These are phyloP conservation scores for Aegilops longissima DNA, from an alignment of 176 grass and related monocot genomes.

Conservation along the genomic window DNA sequence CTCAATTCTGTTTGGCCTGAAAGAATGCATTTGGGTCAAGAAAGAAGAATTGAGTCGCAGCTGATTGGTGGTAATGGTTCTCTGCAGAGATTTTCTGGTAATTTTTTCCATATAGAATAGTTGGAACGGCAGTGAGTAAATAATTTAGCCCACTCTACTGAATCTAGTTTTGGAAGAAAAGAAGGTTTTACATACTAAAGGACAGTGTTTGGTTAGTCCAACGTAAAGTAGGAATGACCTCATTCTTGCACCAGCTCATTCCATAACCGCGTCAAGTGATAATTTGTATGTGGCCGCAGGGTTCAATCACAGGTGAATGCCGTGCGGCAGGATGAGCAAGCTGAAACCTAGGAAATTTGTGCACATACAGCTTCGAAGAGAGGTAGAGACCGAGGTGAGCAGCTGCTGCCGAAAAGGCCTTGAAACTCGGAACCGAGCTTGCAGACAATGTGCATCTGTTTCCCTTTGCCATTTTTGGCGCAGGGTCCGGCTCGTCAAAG, in stretches of 20 bases:
- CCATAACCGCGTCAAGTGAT: neutral
- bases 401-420: constrained; percentile 16
- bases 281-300: constrained; percentile 29
- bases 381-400: constrained; percentile 19
- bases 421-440: constrained; percentile 15
- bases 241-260: constrained; percentile 8
- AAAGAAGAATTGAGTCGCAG: constrained; percentile 63
- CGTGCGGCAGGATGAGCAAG: neutral
- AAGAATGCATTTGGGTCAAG: constrained; percentile 87
- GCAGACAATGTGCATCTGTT: constrained; percentile 21
- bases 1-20: constrained; percentile 95
- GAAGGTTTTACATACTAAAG: neutral
- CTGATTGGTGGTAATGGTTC: constrained; percentile 58
- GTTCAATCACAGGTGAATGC: constrained; percentile 39
- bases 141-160: neutral
- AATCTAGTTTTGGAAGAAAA: neutral
- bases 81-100: constrained; percentile 47
- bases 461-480: constrained; percentile 23
- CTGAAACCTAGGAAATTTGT: constrained; percentile 21
- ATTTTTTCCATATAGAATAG: constrained; percentile 3
- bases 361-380: constrained; percentile 37
- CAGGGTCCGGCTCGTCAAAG: constrained; percentile 14
- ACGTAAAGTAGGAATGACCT: neutral
- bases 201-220: neutral
- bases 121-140: neutral